Base-by-base conservation (phyloP, 1,284 basidiomycete genomes). In the Phaffia rhodozyma region DNA sequence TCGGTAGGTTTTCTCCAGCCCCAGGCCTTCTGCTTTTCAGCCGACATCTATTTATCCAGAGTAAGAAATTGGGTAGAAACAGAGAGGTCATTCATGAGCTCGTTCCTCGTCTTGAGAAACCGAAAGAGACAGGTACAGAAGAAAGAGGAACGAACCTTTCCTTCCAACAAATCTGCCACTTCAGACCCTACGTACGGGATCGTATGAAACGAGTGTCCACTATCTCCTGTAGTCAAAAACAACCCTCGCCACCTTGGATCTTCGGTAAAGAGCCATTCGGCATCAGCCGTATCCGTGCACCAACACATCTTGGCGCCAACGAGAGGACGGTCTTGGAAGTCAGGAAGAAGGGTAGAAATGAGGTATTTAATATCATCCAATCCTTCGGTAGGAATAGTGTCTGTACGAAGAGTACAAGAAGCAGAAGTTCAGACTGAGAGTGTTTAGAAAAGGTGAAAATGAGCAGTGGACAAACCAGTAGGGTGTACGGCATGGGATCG, bases 141-240 rank as follows among this genome's bases (percentile, higher is more conserved):
- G 25, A 20, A 34, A 5, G 7, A 62, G 38, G 38, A 2, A 43
- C 66, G 27, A 29, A 68, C 66, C 67, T 69, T 72, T 25, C 68
- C 72, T 58, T 75, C 74, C 1, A 78, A 67, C 0, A 74, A 64
- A 34, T 75, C 73, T 3, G 68, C 71, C 7, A 78, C 71, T 21
- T 78, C 66, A 2, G 67, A 66, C 5, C 78, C 78, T 18, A 78
- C 70, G 34, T 70, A 71, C 1, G 78, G 78, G 0, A 79, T 67
- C 59, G 77, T 75, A 66, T 74, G 71, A 68, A 75, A 75, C 0
- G 71, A 68, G 53, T 73, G 72, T 13, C 70, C 65, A 50, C 20
- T 27, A 23, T 75, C 72, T 9, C 73, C 72, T 13, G 72, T 71
- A 4, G 73, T 73, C 13, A 75, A 58, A 30, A 69, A 68, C 4